A percentile compares a stretch with the other conserved stretches of the same genome.
These are phyloP conservation scores for Cyclotella sp. DNA, from an alignment of 108 stramenopile genomes.

Conservation along the genomic window DNA sequence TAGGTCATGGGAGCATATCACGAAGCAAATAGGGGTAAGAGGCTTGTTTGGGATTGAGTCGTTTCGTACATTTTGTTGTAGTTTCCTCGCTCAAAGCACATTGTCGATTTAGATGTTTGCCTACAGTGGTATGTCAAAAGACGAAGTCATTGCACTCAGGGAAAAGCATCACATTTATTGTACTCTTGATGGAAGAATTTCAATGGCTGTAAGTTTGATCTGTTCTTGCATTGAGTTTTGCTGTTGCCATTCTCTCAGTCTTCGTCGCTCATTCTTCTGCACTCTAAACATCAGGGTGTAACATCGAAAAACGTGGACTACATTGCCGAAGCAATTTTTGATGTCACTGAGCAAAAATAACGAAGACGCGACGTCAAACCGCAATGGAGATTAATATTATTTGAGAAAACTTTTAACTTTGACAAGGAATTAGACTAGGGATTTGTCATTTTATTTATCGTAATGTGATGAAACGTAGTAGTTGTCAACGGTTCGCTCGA, in stretches of 20 bases:
- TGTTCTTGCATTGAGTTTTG: neutral
- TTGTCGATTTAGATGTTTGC: constrained; percentile 89
- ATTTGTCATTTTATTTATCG: no score
- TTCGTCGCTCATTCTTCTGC: neutral
- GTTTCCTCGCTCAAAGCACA: neutral
- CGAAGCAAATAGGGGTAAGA: constrained; percentile 89
- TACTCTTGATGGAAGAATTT: constrained; percentile 98
- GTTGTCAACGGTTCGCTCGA: no score
- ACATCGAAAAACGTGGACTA: constrained; percentile 96
- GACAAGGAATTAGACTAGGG: no score
- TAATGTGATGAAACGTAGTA: no score
- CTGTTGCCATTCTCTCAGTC: neutral
- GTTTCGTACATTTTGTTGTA: neutral
- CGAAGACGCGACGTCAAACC: no score
- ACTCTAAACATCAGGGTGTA: constrained; percentile 71
- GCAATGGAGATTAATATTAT: no score
- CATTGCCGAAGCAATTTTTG: constrained; percentile 93
- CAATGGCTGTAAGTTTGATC: constrained; percentile 88
- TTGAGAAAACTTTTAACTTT: no score
- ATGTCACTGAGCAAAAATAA: constrained; percentile 81
- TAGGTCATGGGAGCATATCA: constrained; percentile 96
- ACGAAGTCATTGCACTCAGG: constrained; percentile 89
- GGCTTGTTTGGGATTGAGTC: neutral
- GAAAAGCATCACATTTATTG: constrained; percentile 96
- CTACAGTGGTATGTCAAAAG: constrained; percentile 92